These are phyloP conservation scores for Sporothrix dimorphospora DNA, from an alignment of 2,329 filamentous ascomycete genomes.

Conservation along the genomic window DNA sequence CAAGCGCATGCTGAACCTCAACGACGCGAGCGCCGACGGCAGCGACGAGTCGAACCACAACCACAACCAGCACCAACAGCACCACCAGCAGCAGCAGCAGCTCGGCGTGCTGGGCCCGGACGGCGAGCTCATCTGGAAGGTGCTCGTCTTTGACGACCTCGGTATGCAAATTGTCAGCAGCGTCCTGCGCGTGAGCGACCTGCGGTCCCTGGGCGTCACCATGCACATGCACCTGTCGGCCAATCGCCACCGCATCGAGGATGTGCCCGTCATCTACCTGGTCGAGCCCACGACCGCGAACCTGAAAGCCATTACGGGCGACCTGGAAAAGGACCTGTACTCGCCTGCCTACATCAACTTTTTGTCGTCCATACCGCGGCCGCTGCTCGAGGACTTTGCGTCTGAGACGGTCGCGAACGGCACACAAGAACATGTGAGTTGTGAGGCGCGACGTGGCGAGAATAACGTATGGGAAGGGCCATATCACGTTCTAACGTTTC, in stretches of 20 bases:
- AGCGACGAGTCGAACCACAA: slow-evolving; percentile 66
- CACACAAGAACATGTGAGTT: slow-evolving; percentile 66
- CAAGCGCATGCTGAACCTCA: slow-evolving; percentile 93
- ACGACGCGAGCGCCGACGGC: slow-evolving; percentile 65
- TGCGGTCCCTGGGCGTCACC: slow-evolving; percentile 91
- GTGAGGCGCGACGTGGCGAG: no score
- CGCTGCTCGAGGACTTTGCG: slow-evolving; percentile 92
- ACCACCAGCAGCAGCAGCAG: slow-evolving; percentile 61
- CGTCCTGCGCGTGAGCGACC: slow-evolving; percentile 88
- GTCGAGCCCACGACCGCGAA: slow-evolving; percentile 85
- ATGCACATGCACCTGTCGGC: slow-evolving; percentile 90
- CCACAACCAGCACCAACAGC: slow-evolving; percentile 48
- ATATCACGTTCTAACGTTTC: background rate
- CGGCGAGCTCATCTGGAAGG: slow-evolving; percentile 96
- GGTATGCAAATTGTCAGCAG: slow-evolving; percentile 97
- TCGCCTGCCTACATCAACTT: slow-evolving; percentile 96
- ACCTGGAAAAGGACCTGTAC: slow-evolving; percentile 86
- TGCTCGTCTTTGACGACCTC: slow-evolving; percentile 88
- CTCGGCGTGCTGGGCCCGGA: slow-evolving; percentile 80
- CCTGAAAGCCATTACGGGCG: slow-evolving; percentile 78
- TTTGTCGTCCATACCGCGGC: slow-evolving; percentile 86
- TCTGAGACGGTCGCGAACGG: slow-evolving; percentile 80
- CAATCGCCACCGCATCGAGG: slow-evolving; percentile 84
- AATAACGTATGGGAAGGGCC: background rate
- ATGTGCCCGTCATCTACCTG: slow-evolving; percentile 96